Evolutionary conservation across 2,329 filamentous ascomycete species (phyloP).

Genomic region (Iodosphaeria phyllophila): DNA sequence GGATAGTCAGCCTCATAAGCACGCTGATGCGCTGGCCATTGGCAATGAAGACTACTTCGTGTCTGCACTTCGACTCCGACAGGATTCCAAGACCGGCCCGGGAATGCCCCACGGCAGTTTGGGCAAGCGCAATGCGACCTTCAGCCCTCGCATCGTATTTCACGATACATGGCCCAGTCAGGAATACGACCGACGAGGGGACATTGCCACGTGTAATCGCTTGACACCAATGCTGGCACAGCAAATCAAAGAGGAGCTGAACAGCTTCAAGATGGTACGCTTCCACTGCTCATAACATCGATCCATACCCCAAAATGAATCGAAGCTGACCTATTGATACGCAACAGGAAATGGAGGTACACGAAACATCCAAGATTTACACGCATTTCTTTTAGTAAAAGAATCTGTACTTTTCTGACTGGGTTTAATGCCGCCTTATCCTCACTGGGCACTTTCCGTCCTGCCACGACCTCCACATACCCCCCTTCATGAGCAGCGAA

Average conservation of each 20-base stretch:
- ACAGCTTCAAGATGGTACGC: slow-evolving; percentile 96
- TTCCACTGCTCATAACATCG: background rate
- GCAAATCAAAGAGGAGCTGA: slow-evolving; percentile 98
- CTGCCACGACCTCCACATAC: too few species aligned
- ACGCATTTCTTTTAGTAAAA: slow-evolving; percentile 98
- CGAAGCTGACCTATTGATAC: slow-evolving; percentile 17
- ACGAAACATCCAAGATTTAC: slow-evolving; percentile 97
- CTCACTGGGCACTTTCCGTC: too few species aligned
- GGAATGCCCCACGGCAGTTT: slow-evolving; percentile 50
- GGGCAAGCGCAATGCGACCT: slow-evolving; percentile 46
- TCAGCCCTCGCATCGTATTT: slow-evolving; percentile 86
- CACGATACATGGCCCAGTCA: slow-evolving; percentile 91
- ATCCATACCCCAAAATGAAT: too few species aligned
- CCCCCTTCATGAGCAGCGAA: too few species aligned
- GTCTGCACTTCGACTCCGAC: slow-evolving; percentile 51
- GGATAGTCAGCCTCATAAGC: slow-evolving; percentile 47
- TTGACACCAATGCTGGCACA: slow-evolving; percentile 93
- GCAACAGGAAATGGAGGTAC: slow-evolving; percentile 92
- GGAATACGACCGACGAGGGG: slow-evolving; percentile 89
- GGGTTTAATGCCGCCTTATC: too few species aligned
- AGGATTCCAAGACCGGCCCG: slow-evolving; percentile 65
- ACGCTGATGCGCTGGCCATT: slow-evolving; percentile 52
- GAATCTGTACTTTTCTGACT: too few species aligned
- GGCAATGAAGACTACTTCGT: slow-evolving; percentile 84
- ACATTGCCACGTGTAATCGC: slow-evolving; percentile 94